Base-by-base conservation (phyloP, 768 basidiomycete genomes). In the Paxillus involutus region DNA sequence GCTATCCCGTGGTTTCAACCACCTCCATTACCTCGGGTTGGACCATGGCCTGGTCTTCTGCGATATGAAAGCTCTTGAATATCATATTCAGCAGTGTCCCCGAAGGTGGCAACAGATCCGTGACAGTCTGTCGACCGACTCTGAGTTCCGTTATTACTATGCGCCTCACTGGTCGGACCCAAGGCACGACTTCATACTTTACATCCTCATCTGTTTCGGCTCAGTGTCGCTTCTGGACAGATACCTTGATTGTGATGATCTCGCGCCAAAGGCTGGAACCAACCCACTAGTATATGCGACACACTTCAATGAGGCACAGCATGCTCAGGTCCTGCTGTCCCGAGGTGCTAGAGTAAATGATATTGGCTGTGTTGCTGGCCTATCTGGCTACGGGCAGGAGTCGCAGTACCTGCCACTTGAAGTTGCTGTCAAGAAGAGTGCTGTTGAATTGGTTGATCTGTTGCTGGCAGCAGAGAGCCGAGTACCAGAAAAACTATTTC, bases 91-190 rank as follows among this genome's bases (percentile, higher is more conserved):
- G 13, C 37, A 21, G 3, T 7, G 55, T 30, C 37, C 49, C 13
- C 24, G 4, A 6, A 50, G 19, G 11, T 61, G 59, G 58, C 32
- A 56, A 8, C 30, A 9, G 4, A 8, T 60, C 19, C 26, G 36
- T 8, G 16, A 36, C 26, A n/a, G n/a, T n/a, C n/a, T n/a, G n/a
- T n/a, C n/a, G 14, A 26, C n/a, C 43, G 24, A 12, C 21, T 24
- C 5, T 24, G 24, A 24, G 24, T 24, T 24, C 24, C 2, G 2
- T 2, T 2, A 5, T 24, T 2, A 24, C 24, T 24, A 24, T 24
- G 24, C 4, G 6, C 43, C 5, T 44, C 4, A 3, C 10, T 49
- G 13, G 41, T 32, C 41, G 2, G 37, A 17, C 7, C 24, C 21
- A n/a, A 14, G 16, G 35, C 37, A 57, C 4, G 57, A 57, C 26